Percentiles rank a stretch among this genome's conserved stretches.
Conservation (phyloP, 2,329 filamentous ascomycete genomes). For the Fusarium sp. region DNA sequence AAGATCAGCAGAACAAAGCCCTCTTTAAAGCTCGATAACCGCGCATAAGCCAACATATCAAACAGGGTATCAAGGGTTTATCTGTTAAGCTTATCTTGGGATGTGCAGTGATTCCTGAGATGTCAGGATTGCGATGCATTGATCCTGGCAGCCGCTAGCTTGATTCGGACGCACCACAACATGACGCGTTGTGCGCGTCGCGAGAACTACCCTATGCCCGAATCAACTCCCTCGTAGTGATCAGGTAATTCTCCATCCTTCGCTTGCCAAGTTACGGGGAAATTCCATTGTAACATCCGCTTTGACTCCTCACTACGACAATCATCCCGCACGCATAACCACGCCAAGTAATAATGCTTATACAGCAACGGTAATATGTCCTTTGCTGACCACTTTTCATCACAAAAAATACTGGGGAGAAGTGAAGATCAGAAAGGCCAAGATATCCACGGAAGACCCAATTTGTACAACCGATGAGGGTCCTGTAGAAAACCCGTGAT, state of each 20-base stretch:
- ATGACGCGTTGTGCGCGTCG: no score
- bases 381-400: not conserved
- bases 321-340: not conserved
- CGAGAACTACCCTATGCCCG: no score
- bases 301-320: not conserved
- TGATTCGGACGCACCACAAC: no score
- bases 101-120: not conserved
- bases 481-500: not conserved
- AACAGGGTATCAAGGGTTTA: not conserved
- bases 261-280: not conserved
- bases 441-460: slow-evolving; percentile 3
- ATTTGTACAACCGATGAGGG: not conserved
- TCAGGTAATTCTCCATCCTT: not conserved
- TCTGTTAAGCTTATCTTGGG: not conserved
- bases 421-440: not conserved
- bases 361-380: not conserved
- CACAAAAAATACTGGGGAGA: not conserved
- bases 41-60: not conserved
- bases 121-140: not conserved
- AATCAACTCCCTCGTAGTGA: no score
- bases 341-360: not conserved
- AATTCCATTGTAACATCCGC: not conserved
- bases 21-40: not conserved
- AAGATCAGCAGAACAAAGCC: not conserved
- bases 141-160: no score